Evolutionary conservation across 1,139 yeast species (phyloP).

Genomic region (Yamadazyma songkhlaensis): DNA sequence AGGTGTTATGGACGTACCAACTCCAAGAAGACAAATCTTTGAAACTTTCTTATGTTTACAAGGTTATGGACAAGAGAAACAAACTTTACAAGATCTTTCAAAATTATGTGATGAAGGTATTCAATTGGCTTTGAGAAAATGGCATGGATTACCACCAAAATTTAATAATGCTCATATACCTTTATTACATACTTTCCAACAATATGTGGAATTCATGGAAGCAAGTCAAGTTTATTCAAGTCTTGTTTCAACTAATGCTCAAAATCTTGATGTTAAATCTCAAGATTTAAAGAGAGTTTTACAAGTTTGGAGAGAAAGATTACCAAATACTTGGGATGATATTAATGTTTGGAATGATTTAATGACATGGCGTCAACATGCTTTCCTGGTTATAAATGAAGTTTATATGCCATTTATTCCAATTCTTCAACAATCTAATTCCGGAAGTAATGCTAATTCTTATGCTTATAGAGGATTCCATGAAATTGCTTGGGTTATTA

Average conservation of each 20-base stretch:
- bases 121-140: slow-evolving; percentile 85
- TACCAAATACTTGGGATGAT: slow-evolving; percentile 97
- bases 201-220: slow-evolving; percentile 96
- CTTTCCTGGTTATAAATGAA: slow-evolving; percentile 93
- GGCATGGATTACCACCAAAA: slow-evolving; percentile 85
- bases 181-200: slow-evolving; percentile 90
- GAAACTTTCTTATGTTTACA: slow-evolving; percentile 92
- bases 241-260: slow-evolving; percentile 85
- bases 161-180: slow-evolving; percentile 88
- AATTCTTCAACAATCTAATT: slow-evolving; percentile 71
- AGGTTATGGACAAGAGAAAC: slow-evolving; percentile 89
- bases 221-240: slow-evolving; percentile 94
- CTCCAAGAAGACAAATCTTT: slow-evolving; percentile 93
- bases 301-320: slow-evolving; percentile 96
- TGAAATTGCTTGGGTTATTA: slow-evolving; percentile 98
- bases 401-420: slow-evolving; percentile 93
- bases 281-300: slow-evolving; percentile 91
- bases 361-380: slow-evolving; percentile 98
- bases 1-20: slow-evolving; percentile 97
- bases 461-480: slow-evolving; percentile 97
- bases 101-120: slow-evolving; percentile 94
- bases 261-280: slow-evolving; percentile 85
- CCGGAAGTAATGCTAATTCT: slow-evolving; percentile 75
- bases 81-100: slow-evolving; percentile 76
- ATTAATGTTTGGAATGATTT: slow-evolving; percentile 96